A percentile compares a stretch with the other conserved stretches of the same genome.
These are phyloP conservation scores for Solanum tacnaense DNA, from an alignment of 257 asterid species.

Conservation along the genomic window DNA sequence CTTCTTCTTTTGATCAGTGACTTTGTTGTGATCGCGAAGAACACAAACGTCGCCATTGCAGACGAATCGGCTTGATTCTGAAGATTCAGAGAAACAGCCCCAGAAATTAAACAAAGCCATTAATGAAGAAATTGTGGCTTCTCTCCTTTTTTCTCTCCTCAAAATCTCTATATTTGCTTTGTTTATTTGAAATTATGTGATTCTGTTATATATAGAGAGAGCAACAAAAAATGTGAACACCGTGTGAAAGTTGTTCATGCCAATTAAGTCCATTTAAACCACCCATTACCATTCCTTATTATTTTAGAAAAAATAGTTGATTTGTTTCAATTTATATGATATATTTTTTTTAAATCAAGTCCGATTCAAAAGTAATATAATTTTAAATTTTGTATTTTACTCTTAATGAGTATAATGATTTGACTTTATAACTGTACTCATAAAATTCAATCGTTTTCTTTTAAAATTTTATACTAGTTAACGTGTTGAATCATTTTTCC, in stretches of 20 bases:
- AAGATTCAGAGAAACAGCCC: slow-evolving; percentile 21
- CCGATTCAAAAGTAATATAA: neutral
- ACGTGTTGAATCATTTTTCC: neutral
- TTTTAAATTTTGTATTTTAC: neutral
- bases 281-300: neutral
- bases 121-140: neutral
- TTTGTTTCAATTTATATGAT: neutral
- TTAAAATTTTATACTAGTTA: neutral
- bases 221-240: neutral
- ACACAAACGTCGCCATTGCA: slow-evolving; percentile 33
- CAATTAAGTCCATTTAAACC: neutral
- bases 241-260: neutral
- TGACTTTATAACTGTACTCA: neutral
- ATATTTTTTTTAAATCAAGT: fast-evolving
- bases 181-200: neutral
- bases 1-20: slow-evolving; percentile 1
- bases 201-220: neutral
- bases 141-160: neutral
- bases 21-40: slow-evolving; percentile 3
- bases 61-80: slow-evolving; percentile 2
- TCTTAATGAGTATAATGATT: neutral
- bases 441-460: neutral
- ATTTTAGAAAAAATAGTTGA: fast-evolving
- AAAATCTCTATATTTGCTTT: neutral
- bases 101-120: slow-evolving; percentile 18